Evolutionary conservation across 805 yeast genomes (phyloP).

Genomic region (Candida michaelii): DNA sequence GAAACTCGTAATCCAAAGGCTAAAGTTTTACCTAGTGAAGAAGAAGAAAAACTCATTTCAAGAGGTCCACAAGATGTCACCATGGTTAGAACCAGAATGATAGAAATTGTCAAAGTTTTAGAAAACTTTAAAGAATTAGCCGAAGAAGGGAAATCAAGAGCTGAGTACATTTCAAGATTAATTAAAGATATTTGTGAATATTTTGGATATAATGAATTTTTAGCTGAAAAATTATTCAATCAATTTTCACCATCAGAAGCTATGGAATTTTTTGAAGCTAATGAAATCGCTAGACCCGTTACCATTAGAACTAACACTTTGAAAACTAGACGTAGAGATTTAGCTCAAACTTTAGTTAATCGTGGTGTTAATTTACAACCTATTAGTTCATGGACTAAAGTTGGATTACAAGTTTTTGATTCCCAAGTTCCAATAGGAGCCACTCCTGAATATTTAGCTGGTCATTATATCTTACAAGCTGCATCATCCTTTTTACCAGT

Average conservation of each 20-base stretch:
- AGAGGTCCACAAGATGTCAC: constrained; percentile 71
- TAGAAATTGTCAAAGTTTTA: constrained; percentile 90
- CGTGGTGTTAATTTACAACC: constrained; percentile 98
- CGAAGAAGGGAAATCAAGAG: constrained; percentile 84
- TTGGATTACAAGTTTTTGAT: constrained; percentile 94
- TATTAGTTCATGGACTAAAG: constrained; percentile 97
- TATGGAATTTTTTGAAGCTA: constrained; percentile 96
- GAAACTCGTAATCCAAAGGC: constrained; percentile 70
- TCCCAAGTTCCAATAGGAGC: constrained; percentile 99
- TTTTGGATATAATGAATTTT: constrained; percentile 87
- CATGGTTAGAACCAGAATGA: constrained; percentile 86
- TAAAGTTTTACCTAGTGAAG: constrained; percentile 70
- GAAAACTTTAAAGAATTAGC: constrained; percentile 83
- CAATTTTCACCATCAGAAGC: constrained; percentile 95
- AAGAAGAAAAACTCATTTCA: constrained; percentile 53
- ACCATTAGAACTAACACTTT: constrained; percentile 98
- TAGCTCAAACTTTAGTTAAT: constrained; percentile 91
- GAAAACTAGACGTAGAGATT: constrained; percentile 90
- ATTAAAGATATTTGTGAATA: constrained; percentile 85
- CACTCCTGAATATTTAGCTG: constrained; percentile 97
- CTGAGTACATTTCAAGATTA: constrained; percentile 77
- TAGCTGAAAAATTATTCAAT: constrained; percentile 92
- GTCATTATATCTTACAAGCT: constrained; percentile 96
- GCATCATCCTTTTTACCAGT: constrained; percentile 98
- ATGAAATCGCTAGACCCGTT: constrained; percentile 93